These are phyloP conservation scores for Kondoa malvinella DNA, from an alignment of 768 basidiomycete genomes.

Conservation along the genomic window DNA sequence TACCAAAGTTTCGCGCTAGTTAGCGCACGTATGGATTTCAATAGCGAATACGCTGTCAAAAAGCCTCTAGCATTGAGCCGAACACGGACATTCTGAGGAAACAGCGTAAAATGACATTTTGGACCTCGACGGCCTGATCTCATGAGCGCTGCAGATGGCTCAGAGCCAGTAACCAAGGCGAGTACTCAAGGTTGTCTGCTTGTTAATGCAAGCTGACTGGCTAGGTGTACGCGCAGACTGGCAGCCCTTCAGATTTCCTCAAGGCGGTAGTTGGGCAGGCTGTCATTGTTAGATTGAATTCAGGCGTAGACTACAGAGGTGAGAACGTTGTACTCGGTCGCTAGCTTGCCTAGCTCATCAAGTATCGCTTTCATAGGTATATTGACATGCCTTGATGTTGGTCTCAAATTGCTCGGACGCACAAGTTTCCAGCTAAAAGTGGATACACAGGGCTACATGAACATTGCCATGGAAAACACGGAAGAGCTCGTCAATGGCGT, in stretches of 20 bases:
- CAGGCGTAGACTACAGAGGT: slow-evolving; percentile 89
- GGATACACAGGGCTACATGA: slow-evolving; percentile 52
- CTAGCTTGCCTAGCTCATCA: background rate
- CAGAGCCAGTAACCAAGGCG: background rate
- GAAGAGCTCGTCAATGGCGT: slow-evolving; percentile 80
- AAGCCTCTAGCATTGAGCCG: too few relatives aligned
- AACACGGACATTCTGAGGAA: too few relatives aligned
- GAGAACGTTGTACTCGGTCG: slow-evolving; percentile 22
- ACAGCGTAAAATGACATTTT: too few relatives aligned
- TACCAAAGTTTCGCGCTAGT: too few relatives aligned
- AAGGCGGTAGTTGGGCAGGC: slow-evolving; percentile 81
- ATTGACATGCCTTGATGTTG: slow-evolving; percentile 79
- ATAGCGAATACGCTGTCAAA: too few relatives aligned
- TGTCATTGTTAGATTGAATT: slow-evolving; percentile 77
- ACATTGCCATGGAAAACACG: slow-evolving; percentile 91
- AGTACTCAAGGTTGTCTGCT: too few relatives aligned
- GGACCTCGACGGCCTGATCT: too few relatives aligned
- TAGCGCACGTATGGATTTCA: too few relatives aligned
- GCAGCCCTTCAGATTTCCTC: slow-evolving; percentile 25
- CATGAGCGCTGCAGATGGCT: background rate
- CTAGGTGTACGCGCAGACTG: background rate
- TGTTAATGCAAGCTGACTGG: too few relatives aligned
- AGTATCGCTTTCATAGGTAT: slow-evolving; percentile 43
- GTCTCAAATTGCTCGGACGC: background rate
- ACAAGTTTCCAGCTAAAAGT: background rate